These are phyloP conservation scores for Phoenix roebelenii DNA, from an alignment of 176 grass and related monocot species.

Conservation along the genomic window DNA sequence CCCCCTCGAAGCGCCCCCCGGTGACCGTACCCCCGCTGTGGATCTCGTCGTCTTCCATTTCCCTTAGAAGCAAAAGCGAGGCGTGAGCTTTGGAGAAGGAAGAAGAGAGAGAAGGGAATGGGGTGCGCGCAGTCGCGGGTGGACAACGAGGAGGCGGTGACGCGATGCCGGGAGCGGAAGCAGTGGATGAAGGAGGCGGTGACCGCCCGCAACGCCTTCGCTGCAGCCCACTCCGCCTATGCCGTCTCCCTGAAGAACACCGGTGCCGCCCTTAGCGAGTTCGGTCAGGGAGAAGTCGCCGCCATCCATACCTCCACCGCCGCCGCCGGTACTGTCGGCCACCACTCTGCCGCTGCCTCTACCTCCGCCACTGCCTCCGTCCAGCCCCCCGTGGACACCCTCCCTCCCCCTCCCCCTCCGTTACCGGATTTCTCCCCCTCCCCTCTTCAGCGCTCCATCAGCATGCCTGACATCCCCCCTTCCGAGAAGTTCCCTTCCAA, in stretches of 20 bases:
- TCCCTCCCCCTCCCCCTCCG: slow-evolving; percentile 69
- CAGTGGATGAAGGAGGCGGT: slow-evolving; percentile 74
- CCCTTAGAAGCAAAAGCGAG: too few relatives aligned
- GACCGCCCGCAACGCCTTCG: slow-evolving; percentile 68
- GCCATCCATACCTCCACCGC: neutral
- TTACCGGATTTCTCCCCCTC: slow-evolving; percentile 78
- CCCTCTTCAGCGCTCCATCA: slow-evolving; percentile 68
- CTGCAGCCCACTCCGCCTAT: slow-evolving; percentile 71
- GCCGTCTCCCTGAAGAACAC: slow-evolving; percentile 56
- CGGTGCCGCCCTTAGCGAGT: slow-evolving; percentile 77
- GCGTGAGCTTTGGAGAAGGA: too few relatives aligned
- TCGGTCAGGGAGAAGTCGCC: slow-evolving; percentile 49
- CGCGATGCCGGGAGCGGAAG: slow-evolving; percentile 77
- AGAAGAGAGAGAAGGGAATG: slow-evolving; percentile 17
- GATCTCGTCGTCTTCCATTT: too few relatives aligned
- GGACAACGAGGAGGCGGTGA: slow-evolving; percentile 89
- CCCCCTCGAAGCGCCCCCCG: too few relatives aligned
- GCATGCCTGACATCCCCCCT: slow-evolving; percentile 61
- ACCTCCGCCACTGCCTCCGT: slow-evolving; percentile 13
- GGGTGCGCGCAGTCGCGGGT: slow-evolving; percentile 94
- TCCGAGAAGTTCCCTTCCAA: slow-evolving; percentile 18
- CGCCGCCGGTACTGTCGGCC: neutral
- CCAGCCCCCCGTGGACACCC: slow-evolving; percentile 21
- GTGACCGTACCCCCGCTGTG: too few relatives aligned
- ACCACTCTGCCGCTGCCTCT: neutral